Evolutionary conservation across 805 yeast species (phyloP).

Genomic region (Wickerhamomyces hampshirensis): DNA sequence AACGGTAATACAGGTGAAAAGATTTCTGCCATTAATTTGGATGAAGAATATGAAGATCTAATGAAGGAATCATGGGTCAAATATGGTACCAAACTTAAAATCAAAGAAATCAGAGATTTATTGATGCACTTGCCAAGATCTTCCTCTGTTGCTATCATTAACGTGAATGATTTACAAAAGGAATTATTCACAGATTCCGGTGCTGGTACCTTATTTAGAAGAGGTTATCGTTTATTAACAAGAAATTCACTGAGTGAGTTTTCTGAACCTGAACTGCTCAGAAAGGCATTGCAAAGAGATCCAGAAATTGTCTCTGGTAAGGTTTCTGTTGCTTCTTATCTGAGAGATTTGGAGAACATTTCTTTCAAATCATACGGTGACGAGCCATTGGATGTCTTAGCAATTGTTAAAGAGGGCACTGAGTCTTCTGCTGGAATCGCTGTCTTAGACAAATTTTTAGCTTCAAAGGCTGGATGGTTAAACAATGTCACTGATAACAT

Average conservation of each 20-base stretch:
- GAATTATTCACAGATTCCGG: constrained; percentile 98
- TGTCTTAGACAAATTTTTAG: constrained; percentile 76
- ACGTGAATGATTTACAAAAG: constrained; percentile 91
- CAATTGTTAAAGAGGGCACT: constrained; percentile 63
- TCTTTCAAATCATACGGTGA: constrained; percentile 83
- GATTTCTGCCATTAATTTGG: constrained; percentile 84
- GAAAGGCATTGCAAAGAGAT: constrained; percentile 74
- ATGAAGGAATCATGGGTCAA: constrained; percentile 97
- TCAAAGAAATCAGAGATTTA: constrained; percentile 92
- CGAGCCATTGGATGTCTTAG: constrained; percentile 92
- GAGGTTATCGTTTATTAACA: constrained; percentile 85
- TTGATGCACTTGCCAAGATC: constrained; percentile 93
- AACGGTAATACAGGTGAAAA: constrained; percentile 91
- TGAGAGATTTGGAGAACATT: constrained; percentile 59
- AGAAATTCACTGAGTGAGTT: constrained; percentile 69
- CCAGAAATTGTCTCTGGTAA: constrained; percentile 66
- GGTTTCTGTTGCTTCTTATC: constrained; percentile 74
- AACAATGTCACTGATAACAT: constrained; percentile 95
- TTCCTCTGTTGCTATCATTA: constrained; percentile 95
- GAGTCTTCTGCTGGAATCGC: constrained; percentile 43
- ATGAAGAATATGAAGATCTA: constrained; percentile 90
- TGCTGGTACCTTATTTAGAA: constrained; percentile 96
- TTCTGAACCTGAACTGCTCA: constrained; percentile 65
- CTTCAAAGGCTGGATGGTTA: constrained; percentile 91
- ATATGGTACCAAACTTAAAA: constrained; percentile 96